Base-by-base conservation (phyloP, 2,329 filamentous ascomycete species). In the Pyrenophora graminea region DNA sequence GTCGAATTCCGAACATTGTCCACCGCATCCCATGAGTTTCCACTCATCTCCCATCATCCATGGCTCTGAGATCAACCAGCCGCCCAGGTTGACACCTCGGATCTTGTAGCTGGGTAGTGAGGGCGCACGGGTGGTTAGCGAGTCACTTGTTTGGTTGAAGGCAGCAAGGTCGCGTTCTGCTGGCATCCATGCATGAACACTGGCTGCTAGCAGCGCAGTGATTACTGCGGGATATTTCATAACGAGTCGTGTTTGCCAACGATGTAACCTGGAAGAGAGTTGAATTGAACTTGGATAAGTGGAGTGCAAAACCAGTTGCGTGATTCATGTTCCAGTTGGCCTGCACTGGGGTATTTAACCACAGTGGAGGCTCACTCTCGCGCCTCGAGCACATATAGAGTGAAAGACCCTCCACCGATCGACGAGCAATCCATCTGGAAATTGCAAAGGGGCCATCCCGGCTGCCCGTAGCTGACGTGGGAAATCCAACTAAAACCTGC, bases 81-180 rank as follows among this genome's bases (percentile, higher is more conserved):
- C 76, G 6, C 82, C 80, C 3, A 83, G 67, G 57, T 84, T 83
- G 50, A 84, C 81, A 27, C 82, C 82, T 4, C 81, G 78, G 43
- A 84, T 79, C 61, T 81, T 82, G 32, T 49, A 30, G 39, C 6
- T 45, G 1, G 60, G 54, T 12, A 60, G 50, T 12, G 19, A 15
- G 15, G 33, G 30, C 2, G 39, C 39, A 27, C 49, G 49, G 23
- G 43, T 48, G 10, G 37, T 39, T 10, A 52, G 10, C n/a, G 38
- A 43, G 32, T 39, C 19, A 31, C 39, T 52, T 36, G 45, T 52
- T 38, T 39, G 34, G 23, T 52, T 52, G 30, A 52, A 52, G 7
- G 49, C 49, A 18, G 34, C 21, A 17, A 52, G 49, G 31, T 44
- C 45, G 31, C 45, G 45, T 23, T 52, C 45, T 33, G 37, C 39